These are phyloP conservation scores for Oidiodendron maius DNA, from an alignment of 495 filamentous ascomycete species.

Conservation along the genomic window DNA sequence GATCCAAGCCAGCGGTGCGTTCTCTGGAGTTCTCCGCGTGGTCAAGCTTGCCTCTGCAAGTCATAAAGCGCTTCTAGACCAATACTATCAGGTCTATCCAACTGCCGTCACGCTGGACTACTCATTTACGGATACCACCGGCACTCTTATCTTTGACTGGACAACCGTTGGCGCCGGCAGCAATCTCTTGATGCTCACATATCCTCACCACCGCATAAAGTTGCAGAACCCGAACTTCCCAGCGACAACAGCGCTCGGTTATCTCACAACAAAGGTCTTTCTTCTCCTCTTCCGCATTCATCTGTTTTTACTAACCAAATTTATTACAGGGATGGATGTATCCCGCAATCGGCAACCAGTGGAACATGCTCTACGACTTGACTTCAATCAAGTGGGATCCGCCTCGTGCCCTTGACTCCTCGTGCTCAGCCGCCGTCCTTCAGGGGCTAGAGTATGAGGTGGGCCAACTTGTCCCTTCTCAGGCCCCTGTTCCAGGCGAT, in stretches of 20 bases:
- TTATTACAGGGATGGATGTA: neutral
- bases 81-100: neutral
- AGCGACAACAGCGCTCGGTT: neutral
- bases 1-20: neutral
- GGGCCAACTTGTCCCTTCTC: neutral
- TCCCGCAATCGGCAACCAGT: neutral
- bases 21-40: neutral
- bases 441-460: neutral
- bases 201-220: neutral
- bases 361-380: neutral
- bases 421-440: neutral
- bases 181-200: neutral
- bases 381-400: neutral
- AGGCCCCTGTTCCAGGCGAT: neutral
- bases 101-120: neutral
- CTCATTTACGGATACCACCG: neutral
- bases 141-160: neutral
- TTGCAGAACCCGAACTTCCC: neutral
- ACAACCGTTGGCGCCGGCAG: neutral
- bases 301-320: neutral
- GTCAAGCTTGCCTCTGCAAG: neutral
- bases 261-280: neutral
- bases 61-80: neutral
- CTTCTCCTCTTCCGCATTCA: neutral
- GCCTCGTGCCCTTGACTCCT: neutral